phyloP scores from a whole-genome alignment of 2,329 filamentous ascomycete species.

The Aspergillus cejpii region DNA sequence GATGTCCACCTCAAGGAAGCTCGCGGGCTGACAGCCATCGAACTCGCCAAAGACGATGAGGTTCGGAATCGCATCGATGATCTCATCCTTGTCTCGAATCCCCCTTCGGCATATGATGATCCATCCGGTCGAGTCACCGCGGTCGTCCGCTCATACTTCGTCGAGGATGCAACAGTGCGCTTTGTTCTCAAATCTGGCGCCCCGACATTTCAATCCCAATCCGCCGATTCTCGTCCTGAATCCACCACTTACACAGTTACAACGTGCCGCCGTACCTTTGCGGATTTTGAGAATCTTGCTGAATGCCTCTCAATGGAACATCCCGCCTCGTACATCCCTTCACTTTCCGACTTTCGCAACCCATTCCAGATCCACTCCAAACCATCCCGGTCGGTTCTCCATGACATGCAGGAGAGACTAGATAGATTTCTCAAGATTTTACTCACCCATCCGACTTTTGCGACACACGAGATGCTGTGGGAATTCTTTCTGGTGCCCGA shows the following conservation, averaged over 20 bases:
- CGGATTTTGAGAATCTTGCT: constrained; percentile 86
- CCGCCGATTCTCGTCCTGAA: constrained; percentile 32
- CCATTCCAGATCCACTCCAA: constrained; percentile 91
- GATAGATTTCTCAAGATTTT: constrained; percentile 85
- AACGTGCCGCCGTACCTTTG: constrained; percentile 78
- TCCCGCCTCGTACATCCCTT: constrained; percentile 89
- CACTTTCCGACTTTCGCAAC: constrained; percentile 67
- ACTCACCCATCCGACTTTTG: constrained; percentile 81
- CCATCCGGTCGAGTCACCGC: constrained; percentile 78
- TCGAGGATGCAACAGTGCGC: constrained; percentile 89
- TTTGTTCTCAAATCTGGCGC: constrained; percentile 92
- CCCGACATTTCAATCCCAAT: constrained; percentile 46
- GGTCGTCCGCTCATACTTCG: constrained; percentile 91
- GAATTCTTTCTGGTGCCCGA: constrained; percentile 98
- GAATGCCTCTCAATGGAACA: constrained; percentile 80
- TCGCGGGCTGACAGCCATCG: constrained; percentile 84
- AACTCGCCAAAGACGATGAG: constrained; percentile 95
- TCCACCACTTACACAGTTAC: constrained; percentile 82
- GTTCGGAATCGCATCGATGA: constrained; percentile 96
- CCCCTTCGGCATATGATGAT: constrained; percentile 46
- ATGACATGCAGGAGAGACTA: constrained; percentile 78
- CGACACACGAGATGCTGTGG: constrained; percentile 96
- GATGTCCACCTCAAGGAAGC: constrained; percentile 78
- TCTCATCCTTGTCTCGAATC: constrained; percentile 71
- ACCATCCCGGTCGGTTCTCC: constrained; percentile 76